Evolutionary conservation across 108 stramenopile genomes (phyloP).

Genomic region (Skeletonema costatum): DNA sequence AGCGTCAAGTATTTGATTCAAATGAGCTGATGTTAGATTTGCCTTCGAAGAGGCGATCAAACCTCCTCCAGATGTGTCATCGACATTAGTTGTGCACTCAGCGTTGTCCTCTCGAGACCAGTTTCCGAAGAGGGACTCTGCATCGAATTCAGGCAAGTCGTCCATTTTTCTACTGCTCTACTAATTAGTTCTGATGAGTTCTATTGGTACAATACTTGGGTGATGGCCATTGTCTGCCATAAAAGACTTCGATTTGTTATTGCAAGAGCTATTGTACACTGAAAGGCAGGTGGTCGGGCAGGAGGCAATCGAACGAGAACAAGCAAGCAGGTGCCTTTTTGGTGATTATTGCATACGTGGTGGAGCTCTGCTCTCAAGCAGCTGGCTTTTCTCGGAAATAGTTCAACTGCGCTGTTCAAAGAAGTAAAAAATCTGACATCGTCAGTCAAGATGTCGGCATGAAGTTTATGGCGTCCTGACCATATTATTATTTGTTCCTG

Average conservation of each 20-base stretch:
- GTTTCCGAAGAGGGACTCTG: not conserved
- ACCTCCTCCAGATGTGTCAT: not conserved
- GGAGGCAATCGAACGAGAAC: not conserved
- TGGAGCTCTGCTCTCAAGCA: not conserved
- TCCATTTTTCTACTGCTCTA: not conserved
- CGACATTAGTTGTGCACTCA: not conserved
- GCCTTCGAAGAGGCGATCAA: not conserved
- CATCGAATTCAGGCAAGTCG: conserved; percentile 1
- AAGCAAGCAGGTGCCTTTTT: not conserved
- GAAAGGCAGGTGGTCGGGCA: not conserved
- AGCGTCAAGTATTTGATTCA: not conserved
- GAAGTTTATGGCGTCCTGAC: too few species aligned
- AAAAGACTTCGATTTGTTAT: not conserved
- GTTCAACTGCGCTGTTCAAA: too few species aligned
- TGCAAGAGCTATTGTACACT: too few species aligned
- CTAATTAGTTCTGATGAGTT: not conserved
- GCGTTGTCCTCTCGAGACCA: not conserved
- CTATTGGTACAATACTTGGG: not conserved
- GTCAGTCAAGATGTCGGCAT: too few species aligned
- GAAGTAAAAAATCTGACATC: too few species aligned
- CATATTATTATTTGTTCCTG: too few species aligned
- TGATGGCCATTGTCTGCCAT: not conserved
- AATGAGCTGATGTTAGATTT: not conserved
- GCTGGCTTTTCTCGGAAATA: not conserved
- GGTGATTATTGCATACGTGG: not conserved